Conservation (phyloP, 768 basidiomycete genomes). For the Lentinula guzmanii region DNA sequence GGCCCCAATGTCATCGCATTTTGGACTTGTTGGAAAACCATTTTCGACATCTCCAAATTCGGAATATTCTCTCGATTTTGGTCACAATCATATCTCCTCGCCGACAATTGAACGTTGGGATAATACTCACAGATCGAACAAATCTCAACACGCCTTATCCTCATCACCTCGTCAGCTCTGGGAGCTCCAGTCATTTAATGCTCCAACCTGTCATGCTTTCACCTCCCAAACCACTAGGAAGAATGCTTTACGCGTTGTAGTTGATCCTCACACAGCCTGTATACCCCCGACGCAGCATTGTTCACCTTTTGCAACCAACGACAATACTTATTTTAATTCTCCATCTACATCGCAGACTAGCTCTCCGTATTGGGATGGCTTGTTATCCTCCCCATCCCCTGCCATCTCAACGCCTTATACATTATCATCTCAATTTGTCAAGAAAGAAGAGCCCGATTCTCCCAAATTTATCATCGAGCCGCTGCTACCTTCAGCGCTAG, state of each 20-base stretch:
- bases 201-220: not conserved
- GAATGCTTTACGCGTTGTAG: not conserved
- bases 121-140: not conserved
- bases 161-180: not conserved
- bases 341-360: not conserved
- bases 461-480: conserved; percentile 39
- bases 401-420: not conserved
- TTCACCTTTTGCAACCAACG: not conserved
- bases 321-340: not conserved
- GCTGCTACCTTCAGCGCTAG: conserved; percentile 15
- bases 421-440: conserved; percentile 8
- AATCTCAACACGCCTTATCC: not conserved
- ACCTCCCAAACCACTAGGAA: not conserved
- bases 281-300: not conserved
- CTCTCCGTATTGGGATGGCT: not conserved
- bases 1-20: not conserved
- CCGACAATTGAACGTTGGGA: not conserved
- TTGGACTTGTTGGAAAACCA: not conserved
- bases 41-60: not conserved
- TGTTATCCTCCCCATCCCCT: not conserved
- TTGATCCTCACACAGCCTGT: not conserved
- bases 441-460: conserved; percentile 27
- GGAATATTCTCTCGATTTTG: not conserved
- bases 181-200: not conserved
- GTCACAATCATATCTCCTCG: not conserved